Evolutionary conservation across 306 rosid genomes (phyloP), one percentile per base, ranked within the genome.

Genomic region (Acacia crassicarpa): DNA sequence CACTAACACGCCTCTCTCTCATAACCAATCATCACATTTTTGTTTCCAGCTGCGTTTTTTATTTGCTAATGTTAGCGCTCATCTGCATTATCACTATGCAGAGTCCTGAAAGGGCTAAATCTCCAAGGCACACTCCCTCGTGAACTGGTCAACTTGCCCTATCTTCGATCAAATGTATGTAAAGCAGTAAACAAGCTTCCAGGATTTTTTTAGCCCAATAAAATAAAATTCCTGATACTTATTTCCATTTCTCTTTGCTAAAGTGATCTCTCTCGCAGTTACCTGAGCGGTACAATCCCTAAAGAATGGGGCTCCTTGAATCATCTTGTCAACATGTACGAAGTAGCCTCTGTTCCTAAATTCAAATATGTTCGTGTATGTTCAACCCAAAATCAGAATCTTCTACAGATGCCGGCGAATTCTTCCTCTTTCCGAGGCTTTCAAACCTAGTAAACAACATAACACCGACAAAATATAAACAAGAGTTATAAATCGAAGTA

Each of bases 251-350:
- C 65, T 41, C 33, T 30, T 13, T 44, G 63, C 5, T 70, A 12
- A 84, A 92, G 97, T 38, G 97, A 92, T 59, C 82, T 92, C 77
- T 5, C 89, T 22, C 91, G 87, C 53, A 92, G 90, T 83, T 90
- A 89, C 80, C 87, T 92, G 65, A 86, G 76, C 43, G 94, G 97
- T n/a, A 75, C 94, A 74, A 87, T 92, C 43, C 94, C 94, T 82
- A 73, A 51, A 44, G 74, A 88, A 87, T 92, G 91, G 97, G 90
- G 86, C 17, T 84, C 87, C 80, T 30, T 78, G 33, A 81, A 80
- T 0, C 48, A 8, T 43, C 91, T 91, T 30, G 61, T 87, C 74
- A 85, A 80, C 84, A 79, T 91, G 69, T 63, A 63, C 19, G 93
- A 87, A 88, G 3, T 56, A 88, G 3, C n/a, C 62, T n/a, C 23